Evolutionary conservation across 768 basidiomycete species (phyloP).

Genomic region (Infundibulicybe gibba): DNA sequence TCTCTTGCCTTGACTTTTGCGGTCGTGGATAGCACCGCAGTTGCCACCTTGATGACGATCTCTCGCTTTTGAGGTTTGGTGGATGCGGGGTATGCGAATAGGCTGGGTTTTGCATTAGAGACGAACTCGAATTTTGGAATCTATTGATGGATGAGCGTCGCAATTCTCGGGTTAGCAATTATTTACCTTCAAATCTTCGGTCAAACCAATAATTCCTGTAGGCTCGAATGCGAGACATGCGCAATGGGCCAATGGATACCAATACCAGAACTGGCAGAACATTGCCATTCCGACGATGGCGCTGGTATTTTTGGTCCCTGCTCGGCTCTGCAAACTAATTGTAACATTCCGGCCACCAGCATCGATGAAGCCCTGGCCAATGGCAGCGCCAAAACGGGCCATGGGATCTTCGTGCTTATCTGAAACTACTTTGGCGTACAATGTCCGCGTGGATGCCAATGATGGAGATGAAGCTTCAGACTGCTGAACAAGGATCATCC

Average conservation of each 20-base stretch:
- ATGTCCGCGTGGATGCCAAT: slow-evolving; percentile 72
- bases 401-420: slow-evolving; percentile 99
- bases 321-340: slow-evolving; percentile 88
- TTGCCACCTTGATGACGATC: slow-evolving; percentile 84
- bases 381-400: slow-evolving; percentile 95
- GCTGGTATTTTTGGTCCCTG: slow-evolving; percentile 88
- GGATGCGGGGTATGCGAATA: slow-evolving; percentile 88
- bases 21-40: slow-evolving; percentile 95
- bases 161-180: not conserved
- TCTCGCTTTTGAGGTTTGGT: slow-evolving; percentile 93
- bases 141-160: slow-evolving; percentile 32
- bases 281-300: slow-evolving; percentile 98
- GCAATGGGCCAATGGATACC: slow-evolving; percentile 97
- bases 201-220: slow-evolving; percentile 91
- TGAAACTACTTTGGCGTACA: slow-evolving; percentile 84
- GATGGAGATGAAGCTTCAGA: slow-evolving; percentile 88
- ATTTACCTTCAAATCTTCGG: slow-evolving; percentile 75
- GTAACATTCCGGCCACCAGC: slow-evolving; percentile 97
- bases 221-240: slow-evolving; percentile 92
- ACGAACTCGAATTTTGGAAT: slow-evolving; percentile 91
- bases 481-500: slow-evolving; percentile 96
- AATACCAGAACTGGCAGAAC: slow-evolving; percentile 99
- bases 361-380: slow-evolving; percentile 96
- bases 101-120: slow-evolving; percentile 85
- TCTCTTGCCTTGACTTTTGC: slow-evolving; percentile 96